phyloP scores from a whole-genome alignment of 2,329 filamentous ascomycete species.

The Curvularia spicifera region DNA sequence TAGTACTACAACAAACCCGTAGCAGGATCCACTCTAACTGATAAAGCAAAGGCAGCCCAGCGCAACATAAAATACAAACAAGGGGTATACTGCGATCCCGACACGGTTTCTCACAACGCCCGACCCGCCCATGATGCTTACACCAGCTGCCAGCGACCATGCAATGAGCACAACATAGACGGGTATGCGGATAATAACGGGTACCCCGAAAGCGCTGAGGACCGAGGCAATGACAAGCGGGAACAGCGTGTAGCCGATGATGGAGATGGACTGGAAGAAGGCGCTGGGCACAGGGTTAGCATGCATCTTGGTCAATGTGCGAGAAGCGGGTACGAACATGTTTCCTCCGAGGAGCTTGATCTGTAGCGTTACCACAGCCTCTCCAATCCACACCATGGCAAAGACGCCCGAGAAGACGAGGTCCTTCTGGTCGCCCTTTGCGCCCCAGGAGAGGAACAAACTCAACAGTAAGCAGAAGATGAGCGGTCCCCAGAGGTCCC shows the following conservation, averaged over 20 bases:
- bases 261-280: conserved; percentile 96
- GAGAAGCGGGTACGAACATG: conserved; percentile 70
- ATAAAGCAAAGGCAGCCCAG: conserved; percentile 97
- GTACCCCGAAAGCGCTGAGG: conserved; percentile 81
- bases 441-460: conserved; percentile 83
- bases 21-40: conserved; percentile 63
- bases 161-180: conserved; percentile 86
- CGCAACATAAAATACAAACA: conserved; percentile 93
- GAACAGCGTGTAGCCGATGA: conserved; percentile 98
- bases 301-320: background rate
- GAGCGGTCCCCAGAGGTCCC: conserved; percentile 97
- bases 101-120: conserved; percentile 95
- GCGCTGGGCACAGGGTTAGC: conserved; percentile 67
- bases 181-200: conserved; percentile 82
- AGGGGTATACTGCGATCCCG: conserved; percentile 88
- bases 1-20: conserved; percentile 14
- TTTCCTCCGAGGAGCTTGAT: conserved; percentile 96
- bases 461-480: conserved; percentile 92
- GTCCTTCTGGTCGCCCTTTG: conserved; percentile 79
- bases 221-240: conserved; percentile 92
- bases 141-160: conserved; percentile 93
- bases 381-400: conserved; percentile 94
- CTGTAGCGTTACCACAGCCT: conserved; percentile 96
- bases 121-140: conserved; percentile 94
- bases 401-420: conserved; percentile 96